These are phyloP conservation scores for Termitomyces titanicus DNA, from an alignment of 768 basidiomycete genomes.

Conservation along the genomic window DNA sequence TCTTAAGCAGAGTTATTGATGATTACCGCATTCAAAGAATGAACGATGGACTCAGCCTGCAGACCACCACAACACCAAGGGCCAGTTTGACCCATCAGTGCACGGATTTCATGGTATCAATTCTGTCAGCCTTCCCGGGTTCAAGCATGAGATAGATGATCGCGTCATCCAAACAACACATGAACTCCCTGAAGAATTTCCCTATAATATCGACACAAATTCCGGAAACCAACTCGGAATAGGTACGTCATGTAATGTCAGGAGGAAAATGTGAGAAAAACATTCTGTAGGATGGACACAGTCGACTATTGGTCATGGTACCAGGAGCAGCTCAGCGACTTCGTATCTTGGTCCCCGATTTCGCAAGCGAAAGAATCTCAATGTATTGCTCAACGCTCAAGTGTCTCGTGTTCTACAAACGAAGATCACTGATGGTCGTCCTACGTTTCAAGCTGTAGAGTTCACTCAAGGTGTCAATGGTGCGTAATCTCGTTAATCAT, in stretches of 20 bases:
- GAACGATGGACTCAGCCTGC: constrained; percentile 24
- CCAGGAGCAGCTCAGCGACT: constrained; percentile 16
- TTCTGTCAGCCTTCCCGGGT: constrained; percentile 24
- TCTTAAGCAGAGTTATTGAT: neutral
- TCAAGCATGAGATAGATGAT: constrained; percentile 22
- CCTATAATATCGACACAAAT: neutral
- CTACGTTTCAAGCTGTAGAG: neutral
- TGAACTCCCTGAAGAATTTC: constrained; percentile 25
- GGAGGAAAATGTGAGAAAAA: neutral
- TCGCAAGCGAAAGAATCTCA: constrained; percentile 20
- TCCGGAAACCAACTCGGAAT: constrained; percentile 29
- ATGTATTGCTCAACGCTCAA: constrained; percentile 21
- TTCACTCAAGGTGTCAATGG: neutral
- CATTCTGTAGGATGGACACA: constrained; percentile 13
- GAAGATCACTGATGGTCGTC: neutral
- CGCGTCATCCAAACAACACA: constrained; percentile 29
- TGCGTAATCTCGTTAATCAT: neutral
- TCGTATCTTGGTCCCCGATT: constrained; percentile 18
- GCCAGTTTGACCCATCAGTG: constrained; percentile 22
- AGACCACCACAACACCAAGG: constrained; percentile 25
- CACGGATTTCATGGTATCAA: constrained; percentile 23
- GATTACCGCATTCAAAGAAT: constrained; percentile 14
- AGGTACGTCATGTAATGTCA: constrained; percentile 22
- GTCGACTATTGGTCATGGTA: constrained; percentile 7
- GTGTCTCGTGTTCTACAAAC: constrained; percentile 19